phyloP scores from a whole-genome alignment of 2,329 filamentous ascomycete genomes.

The Fusarium praegraminearum region DNA sequence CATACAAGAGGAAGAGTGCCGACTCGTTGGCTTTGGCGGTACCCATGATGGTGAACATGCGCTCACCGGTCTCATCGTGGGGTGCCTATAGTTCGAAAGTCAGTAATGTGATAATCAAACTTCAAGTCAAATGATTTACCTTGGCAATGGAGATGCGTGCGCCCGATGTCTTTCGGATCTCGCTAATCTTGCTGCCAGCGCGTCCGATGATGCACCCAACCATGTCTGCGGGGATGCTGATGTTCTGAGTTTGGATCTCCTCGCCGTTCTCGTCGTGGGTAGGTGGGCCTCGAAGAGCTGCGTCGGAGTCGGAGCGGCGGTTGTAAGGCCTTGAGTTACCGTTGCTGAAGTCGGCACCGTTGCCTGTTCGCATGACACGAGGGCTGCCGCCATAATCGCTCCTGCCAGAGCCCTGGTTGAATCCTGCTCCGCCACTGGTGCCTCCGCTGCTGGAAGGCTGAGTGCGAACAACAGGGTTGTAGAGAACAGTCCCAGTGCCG shows the following conservation, averaged over 20 bases:
- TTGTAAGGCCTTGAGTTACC: constrained; percentile 73
- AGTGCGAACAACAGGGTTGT: constrained; percentile 94
- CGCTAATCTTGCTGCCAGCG: constrained; percentile 95
- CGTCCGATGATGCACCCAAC: constrained; percentile 99
- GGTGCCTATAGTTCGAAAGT: constrained; percentile 69
- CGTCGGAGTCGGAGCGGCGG: constrained; percentile 86
- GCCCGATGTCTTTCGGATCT: constrained; percentile 96
- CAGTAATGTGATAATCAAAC: not conserved
- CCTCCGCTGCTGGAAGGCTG: constrained; percentile 68
- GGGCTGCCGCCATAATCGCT: constrained; percentile 69
- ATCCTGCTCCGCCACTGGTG: constrained; percentile 54
- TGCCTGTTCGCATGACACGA: constrained; percentile 93
- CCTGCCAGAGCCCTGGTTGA: constrained; percentile 58
- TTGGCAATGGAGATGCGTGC: constrained; percentile 98
- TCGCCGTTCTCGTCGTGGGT: constrained; percentile 96
- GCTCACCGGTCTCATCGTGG: constrained; percentile 96
- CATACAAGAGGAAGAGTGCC: constrained; percentile 94
- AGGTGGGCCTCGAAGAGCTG: constrained; percentile 81
- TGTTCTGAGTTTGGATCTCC: constrained; percentile 98
- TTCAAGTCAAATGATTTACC: constrained; percentile 56
- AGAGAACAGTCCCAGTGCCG: constrained; percentile 95
- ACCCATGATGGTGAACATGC: constrained; percentile 99
- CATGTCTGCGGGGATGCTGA: constrained; percentile 99
- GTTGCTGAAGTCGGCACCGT: constrained; percentile 97
- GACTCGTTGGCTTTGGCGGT: constrained; percentile 94